Percentiles rank a stretch among this genome's conserved stretches.
phyloP scores from a whole-genome alignment of 2,329 filamentous ascomycete genomes.

The Exophiala oligosperma region DNA sequence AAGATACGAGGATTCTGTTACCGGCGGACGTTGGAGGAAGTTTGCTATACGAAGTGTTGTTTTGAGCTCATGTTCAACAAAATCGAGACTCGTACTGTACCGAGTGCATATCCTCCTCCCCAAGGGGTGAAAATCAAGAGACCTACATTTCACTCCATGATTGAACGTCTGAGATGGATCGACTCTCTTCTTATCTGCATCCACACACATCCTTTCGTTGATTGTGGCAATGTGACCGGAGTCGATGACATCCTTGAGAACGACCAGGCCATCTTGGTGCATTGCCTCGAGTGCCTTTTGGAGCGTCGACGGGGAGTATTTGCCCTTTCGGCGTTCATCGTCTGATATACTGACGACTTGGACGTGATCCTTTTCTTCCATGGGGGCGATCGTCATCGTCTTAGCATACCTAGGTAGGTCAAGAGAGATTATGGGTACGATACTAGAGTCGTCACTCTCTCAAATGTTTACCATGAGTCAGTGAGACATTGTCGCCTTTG shows the following conservation, averaged over 20 bases:
- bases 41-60: conserved; percentile 34
- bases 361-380: background rate
- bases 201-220: conserved; percentile 37
- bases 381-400: background rate
- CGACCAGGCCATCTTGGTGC: conserved; percentile 40
- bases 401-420: too few species aligned
- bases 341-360: background rate
- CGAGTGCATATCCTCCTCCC: too few species aligned
- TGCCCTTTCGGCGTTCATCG: background rate
- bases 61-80: too few species aligned
- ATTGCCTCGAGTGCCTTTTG: conserved; percentile 38
- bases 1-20: conserved; percentile 35
- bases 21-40: conserved; percentile 41
- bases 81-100: too few species aligned
- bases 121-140: background rate
- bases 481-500: too few species aligned
- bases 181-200: conserved; percentile 35
- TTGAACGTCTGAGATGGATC: conserved; percentile 36
- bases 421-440: too few species aligned
- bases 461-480: too few species aligned
- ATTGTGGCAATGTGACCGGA: conserved; percentile 36
- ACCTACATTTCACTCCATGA: conserved; percentile 37
- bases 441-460: too few species aligned
- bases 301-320: conserved; percentile 23
- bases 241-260: conserved; percentile 40